Percentiles rank a stretch among this genome's conserved stretches.
phyloP scores from a whole-genome alignment of 108 stramenopile genomes.

The Skeletonema grethae region DNA sequence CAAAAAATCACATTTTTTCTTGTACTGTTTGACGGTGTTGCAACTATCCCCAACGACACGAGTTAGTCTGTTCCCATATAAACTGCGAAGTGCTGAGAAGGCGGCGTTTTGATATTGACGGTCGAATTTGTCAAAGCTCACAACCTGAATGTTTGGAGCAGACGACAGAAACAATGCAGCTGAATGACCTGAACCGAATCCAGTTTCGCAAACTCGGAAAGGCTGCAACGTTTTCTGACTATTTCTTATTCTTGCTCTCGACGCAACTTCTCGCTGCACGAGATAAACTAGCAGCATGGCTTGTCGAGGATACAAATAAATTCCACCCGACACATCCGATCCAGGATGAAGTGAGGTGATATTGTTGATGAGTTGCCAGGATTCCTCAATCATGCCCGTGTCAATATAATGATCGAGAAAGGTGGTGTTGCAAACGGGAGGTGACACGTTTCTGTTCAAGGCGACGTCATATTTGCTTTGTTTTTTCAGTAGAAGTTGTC shows the following conservation, averaged over 20 bases:
- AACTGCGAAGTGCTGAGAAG: slow-evolving; percentile 11
- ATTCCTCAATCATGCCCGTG: slow-evolving; percentile 10
- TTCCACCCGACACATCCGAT: slow-evolving; percentile 52
- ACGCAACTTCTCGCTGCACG: slow-evolving; percentile 15
- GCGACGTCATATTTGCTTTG: slow-evolving; percentile 15
- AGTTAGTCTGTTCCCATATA: slow-evolving; percentile 13
- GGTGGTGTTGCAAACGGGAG: slow-evolving; percentile 9
- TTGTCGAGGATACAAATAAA: slow-evolving; percentile 61
- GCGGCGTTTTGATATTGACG: slow-evolving; percentile 51
- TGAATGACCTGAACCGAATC: slow-evolving; percentile 61
- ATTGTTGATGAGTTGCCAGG: slow-evolving; percentile 44
- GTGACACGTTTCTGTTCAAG: background rate
- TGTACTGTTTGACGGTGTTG: slow-evolving; percentile 34
- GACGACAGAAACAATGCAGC: slow-evolving; percentile 41
- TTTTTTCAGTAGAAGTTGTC: background rate
- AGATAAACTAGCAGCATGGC: slow-evolving; percentile 32
- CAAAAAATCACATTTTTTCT: slow-evolving; percentile 44
- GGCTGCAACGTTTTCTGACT: background rate
- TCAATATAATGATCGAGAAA: slow-evolving; percentile 3
- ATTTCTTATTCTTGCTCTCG: background rate
- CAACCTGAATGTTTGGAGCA: slow-evolving; percentile 6
- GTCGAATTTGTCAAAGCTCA: slow-evolving; percentile 61
- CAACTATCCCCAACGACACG: slow-evolving; percentile 46
- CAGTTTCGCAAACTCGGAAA: slow-evolving; percentile 55
- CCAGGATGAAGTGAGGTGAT: slow-evolving; percentile 20